A percentile compares a stretch with the other conserved stretches of the same genome.
Conservation (phyloP, 106 monocot species). For the Dendrobium nobile region DNA sequence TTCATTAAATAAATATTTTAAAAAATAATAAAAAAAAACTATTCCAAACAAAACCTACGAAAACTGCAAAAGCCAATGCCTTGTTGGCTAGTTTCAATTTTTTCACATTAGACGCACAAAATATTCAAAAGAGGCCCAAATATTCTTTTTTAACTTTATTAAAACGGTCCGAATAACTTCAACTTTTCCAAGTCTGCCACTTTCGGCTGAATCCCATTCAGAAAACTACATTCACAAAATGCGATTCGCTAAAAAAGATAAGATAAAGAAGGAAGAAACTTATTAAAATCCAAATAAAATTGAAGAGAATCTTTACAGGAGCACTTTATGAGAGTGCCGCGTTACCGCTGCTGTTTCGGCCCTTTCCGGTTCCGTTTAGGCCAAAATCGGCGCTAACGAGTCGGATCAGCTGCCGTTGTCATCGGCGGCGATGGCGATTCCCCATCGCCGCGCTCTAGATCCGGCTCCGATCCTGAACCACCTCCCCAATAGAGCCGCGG, state of each 20-base stretch:
- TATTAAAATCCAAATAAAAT: not conserved
- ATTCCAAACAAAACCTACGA: too few species aligned
- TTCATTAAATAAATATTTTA: too few species aligned
- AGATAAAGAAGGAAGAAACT: not conserved
- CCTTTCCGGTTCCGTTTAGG: not conserved
- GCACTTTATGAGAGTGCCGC: too few species aligned
- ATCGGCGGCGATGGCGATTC: not conserved
- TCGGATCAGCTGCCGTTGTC: not conserved
- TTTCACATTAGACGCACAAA: too few species aligned
- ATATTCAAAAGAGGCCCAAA: too few species aligned
- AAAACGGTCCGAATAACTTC: not conserved
- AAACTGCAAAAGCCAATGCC: too few species aligned
- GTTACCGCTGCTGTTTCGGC: not conserved
- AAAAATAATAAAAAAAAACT: too few species aligned
- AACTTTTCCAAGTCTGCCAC: not conserved
- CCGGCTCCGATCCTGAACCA: not conserved
- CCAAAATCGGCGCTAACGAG: not conserved
- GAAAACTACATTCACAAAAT: not conserved
- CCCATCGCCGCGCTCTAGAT: constrained; percentile 1
- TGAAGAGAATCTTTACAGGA: not conserved
- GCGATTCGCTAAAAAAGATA: not conserved
- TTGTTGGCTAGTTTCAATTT: too few species aligned
- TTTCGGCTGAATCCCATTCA: not conserved
- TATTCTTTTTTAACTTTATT: not conserved
- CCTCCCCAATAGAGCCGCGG: not conserved